Conservation (phyloP, 2,329 filamentous ascomycete genomes). For the Aspergillus thermomutatus region DNA sequence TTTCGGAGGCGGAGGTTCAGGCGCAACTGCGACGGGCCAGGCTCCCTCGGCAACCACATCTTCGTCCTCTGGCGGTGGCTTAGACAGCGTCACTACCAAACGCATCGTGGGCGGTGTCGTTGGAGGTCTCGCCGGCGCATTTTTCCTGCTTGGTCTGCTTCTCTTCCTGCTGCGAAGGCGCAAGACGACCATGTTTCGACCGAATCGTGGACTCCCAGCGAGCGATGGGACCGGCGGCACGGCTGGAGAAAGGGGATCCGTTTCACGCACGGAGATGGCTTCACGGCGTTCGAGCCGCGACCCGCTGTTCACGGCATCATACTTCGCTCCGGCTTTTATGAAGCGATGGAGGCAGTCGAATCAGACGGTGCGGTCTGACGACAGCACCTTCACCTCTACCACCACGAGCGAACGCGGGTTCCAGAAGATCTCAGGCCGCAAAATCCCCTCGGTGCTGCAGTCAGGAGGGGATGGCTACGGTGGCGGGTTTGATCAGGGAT, state of each 20-base stretch:
- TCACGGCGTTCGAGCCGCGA: slow-evolving; percentile 38
- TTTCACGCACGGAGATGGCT: slow-evolving; percentile 27
- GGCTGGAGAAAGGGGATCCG: slow-evolving; percentile 9
- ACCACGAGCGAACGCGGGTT: slow-evolving; percentile 45
- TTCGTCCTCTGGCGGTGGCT: slow-evolving; percentile 13
- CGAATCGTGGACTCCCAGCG: slow-evolving; percentile 20
- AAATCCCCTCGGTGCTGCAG: slow-evolving; percentile 45
- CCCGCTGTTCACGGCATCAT: slow-evolving; percentile 37
- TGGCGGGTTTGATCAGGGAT: slow-evolving; percentile 30
- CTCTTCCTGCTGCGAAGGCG: slow-evolving; percentile 46
- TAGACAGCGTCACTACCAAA: slow-evolving; percentile 36
- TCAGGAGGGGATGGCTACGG: slow-evolving; percentile 47
- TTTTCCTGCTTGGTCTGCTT: slow-evolving; percentile 45
- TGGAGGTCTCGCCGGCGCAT: slow-evolving; percentile 58
- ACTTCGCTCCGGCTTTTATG: slow-evolving; percentile 38
- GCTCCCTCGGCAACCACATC: slow-evolving; percentile 5
- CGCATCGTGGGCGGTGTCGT: slow-evolving; percentile 62
- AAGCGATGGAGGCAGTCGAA: slow-evolving; percentile 39
- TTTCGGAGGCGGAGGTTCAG: slow-evolving; percentile 11
- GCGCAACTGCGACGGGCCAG: slow-evolving; percentile 4
- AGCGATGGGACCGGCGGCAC: slow-evolving; percentile 17
- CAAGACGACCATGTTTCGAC: slow-evolving; percentile 39
- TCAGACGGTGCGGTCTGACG: slow-evolving; percentile 19
- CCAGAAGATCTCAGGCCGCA: slow-evolving; percentile 48
- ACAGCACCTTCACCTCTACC: slow-evolving; percentile 31